Evolutionary conservation across 2,329 filamentous ascomycete species (phyloP).

Genomic region (Metarhizium rileyi): DNA sequence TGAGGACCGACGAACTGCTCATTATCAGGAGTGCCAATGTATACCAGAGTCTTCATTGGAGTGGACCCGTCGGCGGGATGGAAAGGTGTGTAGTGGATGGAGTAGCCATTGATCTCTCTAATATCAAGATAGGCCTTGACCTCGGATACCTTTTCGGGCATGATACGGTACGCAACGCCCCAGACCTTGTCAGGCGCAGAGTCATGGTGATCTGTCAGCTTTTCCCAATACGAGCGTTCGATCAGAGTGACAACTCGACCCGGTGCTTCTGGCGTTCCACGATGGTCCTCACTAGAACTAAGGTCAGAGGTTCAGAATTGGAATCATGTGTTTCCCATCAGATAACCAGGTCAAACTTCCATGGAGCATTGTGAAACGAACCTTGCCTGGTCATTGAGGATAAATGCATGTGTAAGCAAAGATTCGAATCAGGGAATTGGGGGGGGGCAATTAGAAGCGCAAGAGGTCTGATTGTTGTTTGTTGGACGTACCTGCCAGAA

Average conservation of each 20-base stretch:
- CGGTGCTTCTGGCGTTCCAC: conserved; percentile 78
- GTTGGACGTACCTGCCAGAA: conserved; percentile 82
- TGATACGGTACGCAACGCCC: conserved; percentile 88
- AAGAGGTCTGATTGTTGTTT: neutral
- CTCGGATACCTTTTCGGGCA: conserved; percentile 59
- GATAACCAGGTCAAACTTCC: too few species aligned
- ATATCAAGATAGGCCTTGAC: conserved; percentile 90
- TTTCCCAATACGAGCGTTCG: conserved; percentile 72
- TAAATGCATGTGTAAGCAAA: neutral
- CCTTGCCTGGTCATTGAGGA: conserved; percentile 4
- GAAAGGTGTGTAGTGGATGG: conserved; percentile 84
- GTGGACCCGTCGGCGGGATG: conserved; percentile 35
- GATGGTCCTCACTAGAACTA: conserved; percentile 73
- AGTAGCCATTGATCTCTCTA: conserved; percentile 95
- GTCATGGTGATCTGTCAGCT: conserved; percentile 58
- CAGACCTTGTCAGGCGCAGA: conserved; percentile 61
- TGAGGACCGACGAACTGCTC: conserved; percentile 84
- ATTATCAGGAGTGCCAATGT: conserved; percentile 90
- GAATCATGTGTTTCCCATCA: too few species aligned
- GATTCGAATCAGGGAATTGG: too few species aligned
- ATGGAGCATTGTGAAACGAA: neutral
- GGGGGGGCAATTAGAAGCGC: conserved; percentile 3
- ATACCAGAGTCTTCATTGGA: conserved; percentile 57
- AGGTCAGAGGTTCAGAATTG: neutral
- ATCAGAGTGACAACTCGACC: conserved; percentile 93